Percentiles rank a stretch among this genome's conserved stretches.
Conservation (phyloP, 805 yeast species). For the Candida gorgasii region DNA sequence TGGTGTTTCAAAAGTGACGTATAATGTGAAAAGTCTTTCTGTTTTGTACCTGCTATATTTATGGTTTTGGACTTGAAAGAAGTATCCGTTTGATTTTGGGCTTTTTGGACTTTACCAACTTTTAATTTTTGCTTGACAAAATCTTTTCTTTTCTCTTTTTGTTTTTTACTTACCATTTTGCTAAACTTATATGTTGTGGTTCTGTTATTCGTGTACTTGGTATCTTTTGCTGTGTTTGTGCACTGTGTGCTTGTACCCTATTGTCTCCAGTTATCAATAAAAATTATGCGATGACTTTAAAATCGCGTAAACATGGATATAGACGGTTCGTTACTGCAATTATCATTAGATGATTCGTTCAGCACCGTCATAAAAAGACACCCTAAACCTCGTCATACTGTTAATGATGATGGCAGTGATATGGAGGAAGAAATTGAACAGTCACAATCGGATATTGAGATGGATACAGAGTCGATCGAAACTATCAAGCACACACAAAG, state of each 20-base stretch:
- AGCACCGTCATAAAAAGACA: neutral
- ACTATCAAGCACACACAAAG: constrained; percentile 6
- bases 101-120: constrained; percentile 81
- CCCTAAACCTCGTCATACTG: neutral
- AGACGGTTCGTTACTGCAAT: constrained; percentile 14
- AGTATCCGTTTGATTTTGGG: constrained; percentile 80
- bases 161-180: constrained; percentile 38
- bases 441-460: constrained; percentile 4
- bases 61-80: constrained; percentile 73
- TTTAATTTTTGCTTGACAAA: constrained; percentile 75
- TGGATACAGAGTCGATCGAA: constrained; percentile 8
- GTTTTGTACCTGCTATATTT: constrained; percentile 35
- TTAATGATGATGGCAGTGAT: neutral
- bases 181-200: too few species aligned
- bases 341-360: constrained; percentile 12
- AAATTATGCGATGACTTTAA: constrained; percentile 7
- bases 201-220: neutral
- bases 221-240: neutral
- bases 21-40: constrained; percentile 53
- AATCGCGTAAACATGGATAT: constrained; percentile 14
- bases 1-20: constrained; percentile 76
- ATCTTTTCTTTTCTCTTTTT: constrained; percentile 68
- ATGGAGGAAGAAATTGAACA: constrained; percentile 13
- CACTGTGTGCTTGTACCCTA: neutral
- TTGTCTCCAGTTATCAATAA: neutral